A percentile compares a stretch with the other conserved stretches of the same genome.
phyloP scores from a whole-genome alignment of 2,329 filamentous ascomycete species.

The Aspergillus transmontanensis region DNA sequence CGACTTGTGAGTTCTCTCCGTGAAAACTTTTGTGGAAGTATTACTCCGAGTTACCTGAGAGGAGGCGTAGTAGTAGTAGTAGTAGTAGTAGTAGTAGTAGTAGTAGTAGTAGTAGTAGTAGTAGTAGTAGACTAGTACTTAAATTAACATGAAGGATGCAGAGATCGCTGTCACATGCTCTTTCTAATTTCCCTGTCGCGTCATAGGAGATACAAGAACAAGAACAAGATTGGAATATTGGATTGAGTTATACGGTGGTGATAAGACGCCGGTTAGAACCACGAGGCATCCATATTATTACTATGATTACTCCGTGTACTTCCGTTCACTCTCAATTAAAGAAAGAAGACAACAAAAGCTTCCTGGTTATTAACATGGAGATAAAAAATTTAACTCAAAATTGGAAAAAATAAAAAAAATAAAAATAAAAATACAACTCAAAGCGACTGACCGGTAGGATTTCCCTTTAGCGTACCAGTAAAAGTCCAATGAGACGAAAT shows the following conservation, averaged over 20 bases:
- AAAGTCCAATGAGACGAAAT: background rate
- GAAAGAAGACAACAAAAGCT: background rate
- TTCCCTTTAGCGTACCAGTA: constrained; percentile 3
- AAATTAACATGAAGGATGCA: background rate
- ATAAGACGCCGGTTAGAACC: background rate
- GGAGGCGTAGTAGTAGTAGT: background rate
- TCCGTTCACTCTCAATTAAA: background rate
- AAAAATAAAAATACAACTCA: background rate
- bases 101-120: too few relatives aligned
- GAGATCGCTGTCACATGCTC: background rate
- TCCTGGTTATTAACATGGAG: background rate
- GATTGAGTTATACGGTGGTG: background rate
- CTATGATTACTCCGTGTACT: too few relatives aligned
- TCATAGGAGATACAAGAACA: background rate
- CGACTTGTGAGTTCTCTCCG: too few relatives aligned
- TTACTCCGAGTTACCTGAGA: background rate
- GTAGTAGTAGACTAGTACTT: background rate
- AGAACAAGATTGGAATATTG: background rate
- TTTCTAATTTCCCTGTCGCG: background rate
- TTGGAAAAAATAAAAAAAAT: background rate
- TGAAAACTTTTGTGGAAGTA: background rate
- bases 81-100: too few relatives aligned
- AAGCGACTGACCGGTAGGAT: background rate
- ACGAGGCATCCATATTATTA: background rate
- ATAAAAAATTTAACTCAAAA: background rate